A percentile compares a stretch with the other conserved stretches of the same genome.
These are phyloP conservation scores for Glycyrrhiza uralensis DNA, from an alignment of 306 rosid species.

Conservation along the genomic window DNA sequence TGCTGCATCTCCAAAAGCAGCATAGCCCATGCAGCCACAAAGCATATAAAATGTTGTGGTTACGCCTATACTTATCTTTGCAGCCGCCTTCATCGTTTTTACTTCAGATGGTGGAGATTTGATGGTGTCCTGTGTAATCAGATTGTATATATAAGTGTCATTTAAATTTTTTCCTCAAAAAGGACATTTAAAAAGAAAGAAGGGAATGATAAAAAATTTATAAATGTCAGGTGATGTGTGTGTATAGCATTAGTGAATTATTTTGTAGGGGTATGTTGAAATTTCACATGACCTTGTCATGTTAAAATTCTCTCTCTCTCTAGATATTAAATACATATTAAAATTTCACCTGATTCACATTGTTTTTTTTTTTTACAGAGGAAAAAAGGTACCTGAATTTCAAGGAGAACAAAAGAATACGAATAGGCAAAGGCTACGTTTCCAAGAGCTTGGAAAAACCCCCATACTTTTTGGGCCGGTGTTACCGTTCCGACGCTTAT, in stretches of 20 bases:
- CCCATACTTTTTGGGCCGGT: constrained; percentile 47
- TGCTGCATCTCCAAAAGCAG: constrained; percentile 66
- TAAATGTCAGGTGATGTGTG: not conserved
- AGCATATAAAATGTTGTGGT: constrained; percentile 67
- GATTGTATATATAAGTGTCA: no score
- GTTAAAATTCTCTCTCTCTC: not conserved
- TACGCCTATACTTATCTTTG: constrained; percentile 44
- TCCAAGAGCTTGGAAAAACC: constrained; percentile 57
- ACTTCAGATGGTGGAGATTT: constrained; percentile 76
- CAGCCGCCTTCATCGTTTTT: constrained; percentile 69
- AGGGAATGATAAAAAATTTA: not conserved
- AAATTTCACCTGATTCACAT: no score
- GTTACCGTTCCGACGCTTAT: constrained; percentile 41
- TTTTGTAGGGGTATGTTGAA: not conserved
- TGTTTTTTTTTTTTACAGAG: not conserved
- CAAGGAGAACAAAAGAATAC: constrained; percentile 49
- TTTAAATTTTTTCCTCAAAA: not conserved
- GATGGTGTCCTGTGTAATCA: constrained; percentile 57
- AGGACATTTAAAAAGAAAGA: not conserved
- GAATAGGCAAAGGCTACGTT: constrained; percentile 64
- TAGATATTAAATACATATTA: no score
- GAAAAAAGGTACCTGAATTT: constrained; percentile 50
- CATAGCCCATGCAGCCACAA: constrained; percentile 84
- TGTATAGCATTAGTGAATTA: not conserved
- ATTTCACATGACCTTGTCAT: not conserved